Evolutionary conservation across 352 stramenopile genomes (phyloP), one percentile per base, ranked within the genome.

Genomic region (Phytophthora aleatoria): DNA sequence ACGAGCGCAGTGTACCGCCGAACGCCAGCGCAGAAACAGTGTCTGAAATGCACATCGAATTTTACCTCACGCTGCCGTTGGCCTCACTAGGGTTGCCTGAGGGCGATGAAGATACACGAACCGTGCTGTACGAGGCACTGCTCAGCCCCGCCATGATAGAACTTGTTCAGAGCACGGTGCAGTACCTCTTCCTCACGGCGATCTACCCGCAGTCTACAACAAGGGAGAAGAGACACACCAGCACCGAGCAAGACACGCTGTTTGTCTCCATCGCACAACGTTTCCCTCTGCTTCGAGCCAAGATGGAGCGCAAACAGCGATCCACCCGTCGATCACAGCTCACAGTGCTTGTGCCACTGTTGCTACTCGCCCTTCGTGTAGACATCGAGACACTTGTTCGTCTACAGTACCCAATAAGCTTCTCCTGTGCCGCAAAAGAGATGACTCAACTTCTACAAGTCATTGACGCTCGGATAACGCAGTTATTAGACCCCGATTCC

Each of bases 341-440:
- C 3, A 35, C 64, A 13, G 57, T 88, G 2, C 75, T 77, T 27
- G 39, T 92, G 9, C 79, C 82, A 3, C 61, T 93, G 9, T 39
- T 87, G 5, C 56, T 93, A 13, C 67, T 93, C 0, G 80, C 71
- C 20, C 73, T 91, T 15, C 82, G 85, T 11, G 75, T 93, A 1
- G 69, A 77, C 11, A 48, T 90, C 8, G 80, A 90, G 43, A 89
- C 82, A 13, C 60, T 90, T 3, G 84, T 79, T n/a, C 81, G 81
- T 28, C 67, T 73, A 30, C 77, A 86, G 54, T 93, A 91, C 45
- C 81, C 85, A 0, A 51, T 79, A 13, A 91, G 72, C 50, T 90
- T 90, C 39, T 67, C 58, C 28, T 61, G 41, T 16, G 47, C 66
- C 10, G 69, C 72, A 0, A 28, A 83, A 13, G 48, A 77, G 15